Base-by-base conservation (phyloP, 805 yeast genomes). In the Metschnikowia shivogae region DNA sequence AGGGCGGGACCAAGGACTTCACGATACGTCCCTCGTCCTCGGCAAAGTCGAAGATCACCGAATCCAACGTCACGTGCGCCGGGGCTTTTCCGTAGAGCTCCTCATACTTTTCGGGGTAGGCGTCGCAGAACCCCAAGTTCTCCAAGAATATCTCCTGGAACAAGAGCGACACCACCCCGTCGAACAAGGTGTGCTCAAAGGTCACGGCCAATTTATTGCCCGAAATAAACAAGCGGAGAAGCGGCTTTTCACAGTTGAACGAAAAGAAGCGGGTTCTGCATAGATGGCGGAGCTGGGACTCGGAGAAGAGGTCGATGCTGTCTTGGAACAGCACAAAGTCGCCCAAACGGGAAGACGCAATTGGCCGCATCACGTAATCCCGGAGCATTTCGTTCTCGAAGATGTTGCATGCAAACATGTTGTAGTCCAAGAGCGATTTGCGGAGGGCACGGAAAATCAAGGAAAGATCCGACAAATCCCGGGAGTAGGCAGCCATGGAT, bases 101-200 rank as follows among this genome's bases (percentile, higher is more conserved):
- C n/a, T 37, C 43, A 22, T 42, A 55, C 1, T 33, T 48, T 5
- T 20, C 40, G 3, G 14, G 13, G 33, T 53, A 47, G 3, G 32
- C 44, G 6, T 49, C 57, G 14, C 57, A 53, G 30, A 22, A 53
- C 3, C 59, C 60, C 41, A 67, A 47, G 36, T 59, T 60, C 13
- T 62, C 60, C 32, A 68, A 49, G 19, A 68, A 57, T 4, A 61
- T 54, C 48, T 69, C 69, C 42, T 68, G 73, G 51, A 69, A 63
- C 37, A 53, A 53, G 27, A 52, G 55, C 0, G 64, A 73, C 8
- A 61, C 69, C 6, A 68, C 53, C 1, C 74, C 74, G 47, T 70
- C 74, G n/a, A 62, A 62, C 11, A 67, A 56, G 5, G 72, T 62
- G 49, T 70, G 75, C 41, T 70, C 75, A 20, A 65, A 60, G 0